Evolutionary conservation across 148 eudicot genomes (phyloP), one percentile per base, ranked within the genome.

Genomic region (Pharnaceum exiguum): DNA sequence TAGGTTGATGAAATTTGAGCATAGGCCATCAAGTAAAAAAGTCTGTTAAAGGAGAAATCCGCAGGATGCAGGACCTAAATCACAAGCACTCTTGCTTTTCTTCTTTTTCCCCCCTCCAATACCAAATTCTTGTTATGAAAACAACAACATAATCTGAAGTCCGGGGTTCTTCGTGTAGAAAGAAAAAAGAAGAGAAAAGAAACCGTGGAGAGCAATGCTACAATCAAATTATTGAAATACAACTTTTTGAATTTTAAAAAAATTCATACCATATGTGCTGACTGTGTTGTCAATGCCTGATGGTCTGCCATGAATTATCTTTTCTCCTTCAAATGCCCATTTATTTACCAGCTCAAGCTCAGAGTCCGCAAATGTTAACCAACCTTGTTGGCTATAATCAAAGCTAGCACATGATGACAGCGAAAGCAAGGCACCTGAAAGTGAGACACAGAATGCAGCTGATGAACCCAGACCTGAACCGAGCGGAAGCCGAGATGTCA

Each of bases 261-360:
- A n/a, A n/a, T n/a, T n/a, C 88, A 65, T 85, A 91, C 99, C 96
- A 58, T 61, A 93, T 30, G 99, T 89, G 86, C 99, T 93, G 31
- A 93, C 96, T 29, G 99, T 81, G 69, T 93, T 88, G 83, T 93
- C 99, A 59, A 93, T 77, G 22, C 99, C 99, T 56, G 96, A 93
- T 49, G 99, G 96, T 80, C 68, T 93, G 73, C 99, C 99, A 46
- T 93, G 99, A 55, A 93, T 85, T 40, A 93, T 83, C 71, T 80
- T 93, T 78, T 89, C 99, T 28, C 96, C 99, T 71, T 88, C 96
- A 72, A 83, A 85, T 45, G 99, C 96, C 99, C 99, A 93, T 69
- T 77, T 81, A 54, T 88, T 88, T 59, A 80, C 84, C 65, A 87
- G 62, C 13, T 87, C 90, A 64, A 87, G 86, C 57, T 78, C 87